Percentiles rank a stretch among this genome's conserved stretches.
Evolutionary conservation across 73 alveolate genomes (phyloP).

Genomic region (Tetrahymena borealis): DNA sequence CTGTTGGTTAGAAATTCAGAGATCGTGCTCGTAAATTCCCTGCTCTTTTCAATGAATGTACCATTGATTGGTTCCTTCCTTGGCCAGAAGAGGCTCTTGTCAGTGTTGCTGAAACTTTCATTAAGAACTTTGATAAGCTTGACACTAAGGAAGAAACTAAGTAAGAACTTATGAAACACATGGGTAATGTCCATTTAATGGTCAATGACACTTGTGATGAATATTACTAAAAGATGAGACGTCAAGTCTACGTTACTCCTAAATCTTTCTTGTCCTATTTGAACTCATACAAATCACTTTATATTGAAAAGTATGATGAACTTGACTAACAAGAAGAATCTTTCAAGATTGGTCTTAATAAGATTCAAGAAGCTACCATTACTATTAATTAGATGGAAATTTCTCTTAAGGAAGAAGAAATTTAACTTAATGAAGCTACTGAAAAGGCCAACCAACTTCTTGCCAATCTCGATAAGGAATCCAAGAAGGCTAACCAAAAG

Average conservation of each 20-base stretch:
- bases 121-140: constrained; percentile 66
- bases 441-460: constrained; percentile 81
- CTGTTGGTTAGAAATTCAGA: constrained; percentile 98
- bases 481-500: constrained; percentile 94
- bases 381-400: constrained; percentile 87
- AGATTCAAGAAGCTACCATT: constrained; percentile 84
- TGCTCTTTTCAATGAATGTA: constrained; percentile 95
- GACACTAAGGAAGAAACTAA: constrained; percentile 89
- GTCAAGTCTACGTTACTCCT: constrained; percentile 99
- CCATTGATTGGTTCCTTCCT: constrained; percentile 99
- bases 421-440: constrained; percentile 81
- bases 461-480: constrained; percentile 90
- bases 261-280: constrained; percentile 97
- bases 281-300: constrained; percentile 96
- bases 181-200: constrained; percentile 97
- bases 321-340: constrained; percentile 80
- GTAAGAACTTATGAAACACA: constrained; percentile 86
- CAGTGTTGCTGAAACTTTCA: constrained; percentile 85
- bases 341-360: constrained; percentile 78
- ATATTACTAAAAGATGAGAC: constrained; percentile 98
- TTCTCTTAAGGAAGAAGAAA: constrained; percentile 89
- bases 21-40: constrained; percentile 99
- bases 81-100: constrained; percentile 99
- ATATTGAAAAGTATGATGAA: constrained; percentile 84
- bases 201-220: constrained; percentile 92